phyloP scores from a whole-genome alignment of 495 filamentous ascomycete species.

The Bacidia rubella region DNA sequence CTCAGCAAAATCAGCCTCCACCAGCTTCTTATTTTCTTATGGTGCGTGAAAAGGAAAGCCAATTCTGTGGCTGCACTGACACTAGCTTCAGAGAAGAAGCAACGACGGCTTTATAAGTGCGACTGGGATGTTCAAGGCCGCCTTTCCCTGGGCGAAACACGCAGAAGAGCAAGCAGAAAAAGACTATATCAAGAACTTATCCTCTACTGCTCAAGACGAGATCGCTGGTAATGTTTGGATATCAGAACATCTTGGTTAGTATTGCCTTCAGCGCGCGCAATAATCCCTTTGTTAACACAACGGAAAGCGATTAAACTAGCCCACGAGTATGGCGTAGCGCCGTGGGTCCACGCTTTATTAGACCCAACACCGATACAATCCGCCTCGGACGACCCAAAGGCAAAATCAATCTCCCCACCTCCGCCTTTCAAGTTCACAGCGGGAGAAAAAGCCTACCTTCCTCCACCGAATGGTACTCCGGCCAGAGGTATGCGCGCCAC shows the following conservation, averaged over 20 bases:
- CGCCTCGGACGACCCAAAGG: constrained; percentile 33
- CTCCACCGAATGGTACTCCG: constrained; percentile 22
- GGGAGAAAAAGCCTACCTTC: constrained; percentile 21
- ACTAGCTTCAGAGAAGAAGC: constrained; percentile 55
- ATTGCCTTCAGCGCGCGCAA: neutral
- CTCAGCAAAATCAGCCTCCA: constrained; percentile 29
- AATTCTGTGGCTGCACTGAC: neutral
- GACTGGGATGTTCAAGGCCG: constrained; percentile 99
- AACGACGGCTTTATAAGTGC: constrained; percentile 89
- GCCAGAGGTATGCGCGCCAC: constrained; percentile 27
- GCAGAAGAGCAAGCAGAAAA: constrained; percentile 80
- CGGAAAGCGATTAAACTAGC: constrained; percentile 65
- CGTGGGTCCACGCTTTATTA: constrained; percentile 83
- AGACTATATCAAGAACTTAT: constrained; percentile 64
- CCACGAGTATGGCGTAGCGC: constrained; percentile 65
- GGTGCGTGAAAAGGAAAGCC: constrained; percentile 35
- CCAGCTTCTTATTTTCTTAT: constrained; percentile 94
- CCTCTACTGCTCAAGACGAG: constrained; percentile 72
- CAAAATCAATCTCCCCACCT: constrained; percentile 55
- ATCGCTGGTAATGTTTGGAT: constrained; percentile 97
- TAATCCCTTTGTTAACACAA: constrained; percentile 11
- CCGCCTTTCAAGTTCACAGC: constrained; percentile 45
- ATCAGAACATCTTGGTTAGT: constrained; percentile 61
- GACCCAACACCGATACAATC: constrained; percentile 59
- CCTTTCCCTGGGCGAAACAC: constrained; percentile 80